Conservation (phyloP, 2,329 filamentous ascomycete genomes). For the Fusarium dimerum region DNA sequence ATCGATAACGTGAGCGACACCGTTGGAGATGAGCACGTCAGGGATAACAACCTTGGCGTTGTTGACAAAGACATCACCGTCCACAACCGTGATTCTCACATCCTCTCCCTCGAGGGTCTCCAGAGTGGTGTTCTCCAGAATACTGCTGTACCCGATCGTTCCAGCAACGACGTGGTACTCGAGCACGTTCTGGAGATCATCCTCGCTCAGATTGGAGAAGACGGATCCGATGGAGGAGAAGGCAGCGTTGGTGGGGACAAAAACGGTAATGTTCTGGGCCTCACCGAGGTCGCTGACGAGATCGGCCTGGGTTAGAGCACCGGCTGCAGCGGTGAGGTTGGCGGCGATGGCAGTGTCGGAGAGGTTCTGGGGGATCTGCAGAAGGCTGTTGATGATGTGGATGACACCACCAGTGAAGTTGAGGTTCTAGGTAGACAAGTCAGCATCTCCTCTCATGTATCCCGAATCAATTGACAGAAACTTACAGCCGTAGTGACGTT, state of each 20-base stretch:
- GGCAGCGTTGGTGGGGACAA: constrained; percentile 60
- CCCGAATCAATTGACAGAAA: neutral
- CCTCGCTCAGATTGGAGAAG: constrained; percentile 43
- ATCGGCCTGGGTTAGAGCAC: constrained; percentile 28
- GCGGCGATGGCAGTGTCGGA: constrained; percentile 30
- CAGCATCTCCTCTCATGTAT: neutral
- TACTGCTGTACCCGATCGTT: constrained; percentile 41
- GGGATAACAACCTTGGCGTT: constrained; percentile 48
- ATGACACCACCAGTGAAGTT: constrained; percentile 47
- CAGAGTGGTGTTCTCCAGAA: constrained; percentile 27
- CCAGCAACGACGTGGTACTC: constrained; percentile 63
- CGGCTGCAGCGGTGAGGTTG: constrained; percentile 23
- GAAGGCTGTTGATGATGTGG: constrained; percentile 50
- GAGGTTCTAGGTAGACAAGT: constrained; percentile 36
- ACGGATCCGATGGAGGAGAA: constrained; percentile 57
- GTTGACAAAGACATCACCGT: constrained; percentile 37
- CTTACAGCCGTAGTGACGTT: constrained; percentile 37
- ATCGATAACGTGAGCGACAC: constrained; percentile 60
- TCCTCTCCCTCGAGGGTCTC: constrained; percentile 30
- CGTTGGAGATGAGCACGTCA: constrained; percentile 54
- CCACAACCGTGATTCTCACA: constrained; percentile 44
- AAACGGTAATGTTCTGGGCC: constrained; percentile 52
- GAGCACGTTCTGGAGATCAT: constrained; percentile 52
- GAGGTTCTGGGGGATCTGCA: constrained; percentile 37
- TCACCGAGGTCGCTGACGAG: constrained; percentile 25